Evolutionary conservation across 768 basidiomycete genomes (phyloP).

Genomic region (Suillus plorans): DNA sequence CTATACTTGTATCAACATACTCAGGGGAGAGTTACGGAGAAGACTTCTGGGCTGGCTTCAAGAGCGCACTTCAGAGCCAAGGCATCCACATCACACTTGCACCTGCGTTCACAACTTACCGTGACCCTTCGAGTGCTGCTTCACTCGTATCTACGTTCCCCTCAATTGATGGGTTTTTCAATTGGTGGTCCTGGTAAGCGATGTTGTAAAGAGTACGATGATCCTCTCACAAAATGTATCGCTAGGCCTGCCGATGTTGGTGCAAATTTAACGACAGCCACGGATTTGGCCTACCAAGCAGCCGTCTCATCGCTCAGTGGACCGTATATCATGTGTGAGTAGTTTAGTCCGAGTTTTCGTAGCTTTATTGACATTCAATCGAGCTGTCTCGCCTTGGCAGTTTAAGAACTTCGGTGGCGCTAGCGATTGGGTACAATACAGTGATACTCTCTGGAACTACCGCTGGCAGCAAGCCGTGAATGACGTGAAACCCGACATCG

Average conservation of each 20-base stretch:
- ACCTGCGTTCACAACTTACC: constrained; percentile 30
- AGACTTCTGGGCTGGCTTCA: constrained; percentile 21
- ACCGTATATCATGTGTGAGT: constrained; percentile 31
- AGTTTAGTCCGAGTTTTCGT: not conserved
- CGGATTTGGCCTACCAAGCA: constrained; percentile 26
- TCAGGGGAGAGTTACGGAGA: constrained; percentile 35
- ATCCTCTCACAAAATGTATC: constrained; percentile 4
- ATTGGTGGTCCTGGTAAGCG: constrained; percentile 35
- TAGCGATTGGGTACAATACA: constrained; percentile 22
- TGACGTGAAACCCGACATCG: constrained; percentile 25
- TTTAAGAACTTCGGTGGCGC: constrained; percentile 18
- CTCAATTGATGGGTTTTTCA: constrained; percentile 32
- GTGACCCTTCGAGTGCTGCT: constrained; percentile 21
- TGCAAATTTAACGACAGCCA: constrained; percentile 22
- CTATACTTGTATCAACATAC: constrained; percentile 37
- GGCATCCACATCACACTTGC: constrained; percentile 32
- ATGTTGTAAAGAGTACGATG: not conserved
- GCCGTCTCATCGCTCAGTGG: constrained; percentile 20
- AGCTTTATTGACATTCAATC: not conserved
- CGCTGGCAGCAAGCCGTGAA: constrained; percentile 27
- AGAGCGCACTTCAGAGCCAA: constrained; percentile 9
- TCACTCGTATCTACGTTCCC: constrained; percentile 23
- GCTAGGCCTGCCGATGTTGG: constrained; percentile 22
- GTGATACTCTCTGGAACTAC: constrained; percentile 28
- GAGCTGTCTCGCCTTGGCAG: constrained; percentile 25